Base-by-base conservation (phyloP, 345 rosid species). In the Clarkia xantiana region DNA sequence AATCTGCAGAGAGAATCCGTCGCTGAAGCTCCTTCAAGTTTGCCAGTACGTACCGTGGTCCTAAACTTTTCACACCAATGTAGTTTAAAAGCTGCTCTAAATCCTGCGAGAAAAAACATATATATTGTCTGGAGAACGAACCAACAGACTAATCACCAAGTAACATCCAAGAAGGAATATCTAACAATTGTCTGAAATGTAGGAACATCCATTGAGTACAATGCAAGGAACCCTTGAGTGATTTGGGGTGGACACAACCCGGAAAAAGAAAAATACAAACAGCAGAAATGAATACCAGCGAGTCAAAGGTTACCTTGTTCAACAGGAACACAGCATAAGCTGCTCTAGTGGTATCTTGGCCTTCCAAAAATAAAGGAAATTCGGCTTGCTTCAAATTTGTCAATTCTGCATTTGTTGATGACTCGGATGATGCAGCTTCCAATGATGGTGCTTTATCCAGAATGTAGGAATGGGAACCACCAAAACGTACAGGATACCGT, bases 271-370 rank as follows among this genome's bases (percentile, higher is more conserved):
- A 18, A 45, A 13, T 1, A 12, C 7, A 17, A 18, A 11, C 29
- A 29, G 36, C 20, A 14, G 5, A 11, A 18, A 14, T 20, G 39
- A 25, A 11, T 48, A 20, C 40, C 29, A 5, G 36, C 8, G 9
- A 29, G 36, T 29, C 18, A 57, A 40, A 59, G 55, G 54, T 55
- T 57, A 91, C 99, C 96, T 93, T 93, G 77, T 80, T 87, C 63
- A 87, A 66, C 58, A 93, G 73, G 71, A 93, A 93, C 63, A 93
- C 86, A 60, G 88, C 99, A 55, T 93, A 93, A 38, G 99, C 96
- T 45, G 94, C 87, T 72, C 91, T 76, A 49, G 96, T 84, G 45
- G 96, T 70, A 52, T 93, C 99, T 67, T 84, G 99, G 67, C 99
- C 99, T 59, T 93, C 96, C 53, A 93, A 59, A 69, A 82, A 93